Evolutionary conservation across 23 red algal genomes (phyloP).

Genomic region (Agarophyton chilense): DNA sequence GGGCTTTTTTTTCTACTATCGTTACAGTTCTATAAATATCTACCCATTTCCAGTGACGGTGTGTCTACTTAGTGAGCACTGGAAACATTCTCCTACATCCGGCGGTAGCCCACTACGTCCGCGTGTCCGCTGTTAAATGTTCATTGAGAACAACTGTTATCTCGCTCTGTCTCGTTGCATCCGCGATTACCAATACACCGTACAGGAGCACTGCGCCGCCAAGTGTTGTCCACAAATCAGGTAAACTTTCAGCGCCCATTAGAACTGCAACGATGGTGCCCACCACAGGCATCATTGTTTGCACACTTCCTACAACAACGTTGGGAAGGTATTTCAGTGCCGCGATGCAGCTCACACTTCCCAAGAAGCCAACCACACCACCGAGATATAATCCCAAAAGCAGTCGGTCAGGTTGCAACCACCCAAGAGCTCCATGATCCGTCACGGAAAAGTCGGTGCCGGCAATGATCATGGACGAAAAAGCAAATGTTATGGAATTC

Average conservation of each 20-base stretch:
- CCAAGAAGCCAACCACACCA: constrained; percentile 60
- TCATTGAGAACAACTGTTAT: constrained; percentile 41
- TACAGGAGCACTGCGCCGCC: constrained; percentile 53
- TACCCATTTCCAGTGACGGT: no score
- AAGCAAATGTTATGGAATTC: constrained; percentile 37
- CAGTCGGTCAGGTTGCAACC: constrained; percentile 38
- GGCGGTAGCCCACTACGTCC: no score
- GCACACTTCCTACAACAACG: constrained; percentile 55
- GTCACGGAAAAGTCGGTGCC: constrained; percentile 68
- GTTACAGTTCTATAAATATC: no score
- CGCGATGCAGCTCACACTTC: constrained; percentile 58
- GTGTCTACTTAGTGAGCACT: no score
- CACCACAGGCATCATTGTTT: constrained; percentile 64
- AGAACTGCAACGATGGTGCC: constrained; percentile 45
- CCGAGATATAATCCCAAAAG: constrained; percentile 56
- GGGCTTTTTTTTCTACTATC: no score
- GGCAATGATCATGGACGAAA: constrained; percentile 27
- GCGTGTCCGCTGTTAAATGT: not conserved
- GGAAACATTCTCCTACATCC: no score
- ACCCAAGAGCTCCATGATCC: constrained; percentile 62
- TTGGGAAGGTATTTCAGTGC: constrained; percentile 55
- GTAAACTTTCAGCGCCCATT: constrained; percentile 38
- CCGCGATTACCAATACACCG: constrained; percentile 55
- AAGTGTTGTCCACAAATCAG: constrained; percentile 53
- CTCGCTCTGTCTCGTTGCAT: constrained; percentile 59